Evolutionary conservation across 768 basidiomycete genomes (phyloP).

Genomic region (Collybia nuda): DNA sequence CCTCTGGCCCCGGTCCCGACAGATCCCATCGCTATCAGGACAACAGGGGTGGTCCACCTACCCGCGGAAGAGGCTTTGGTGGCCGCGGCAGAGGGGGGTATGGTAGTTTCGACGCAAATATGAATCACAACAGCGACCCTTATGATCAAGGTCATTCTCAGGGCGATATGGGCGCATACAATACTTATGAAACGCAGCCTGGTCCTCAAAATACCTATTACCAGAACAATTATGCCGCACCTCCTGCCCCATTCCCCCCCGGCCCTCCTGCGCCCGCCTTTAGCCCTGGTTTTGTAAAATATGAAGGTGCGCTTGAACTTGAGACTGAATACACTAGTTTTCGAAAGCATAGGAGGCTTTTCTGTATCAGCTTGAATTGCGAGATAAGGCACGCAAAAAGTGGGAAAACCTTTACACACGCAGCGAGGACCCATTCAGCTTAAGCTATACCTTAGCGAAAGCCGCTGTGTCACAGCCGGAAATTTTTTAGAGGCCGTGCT

Average conservation of each 20-base stretch:
- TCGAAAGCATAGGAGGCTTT: constrained; percentile 39
- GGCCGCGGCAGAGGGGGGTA: constrained; percentile 56
- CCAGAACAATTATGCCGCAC: constrained; percentile 63
- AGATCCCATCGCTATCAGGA: constrained; percentile 63
- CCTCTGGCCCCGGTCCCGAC: constrained; percentile 69
- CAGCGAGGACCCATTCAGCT: constrained; percentile 38
- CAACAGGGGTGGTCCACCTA: constrained; percentile 49
- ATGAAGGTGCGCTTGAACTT: constrained; percentile 87
- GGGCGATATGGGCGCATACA: constrained; percentile 65
- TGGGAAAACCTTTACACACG: constrained; percentile 29
- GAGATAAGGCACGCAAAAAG: constrained; percentile 52
- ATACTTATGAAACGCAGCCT: constrained; percentile 59
- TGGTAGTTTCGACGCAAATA: constrained; percentile 53
- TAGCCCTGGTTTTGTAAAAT: constrained; percentile 61
- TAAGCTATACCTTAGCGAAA: constrained; percentile 48
- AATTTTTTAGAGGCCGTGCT: constrained; percentile 4
- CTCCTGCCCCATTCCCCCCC: constrained; percentile 49
- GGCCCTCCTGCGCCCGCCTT: constrained; percentile 41
- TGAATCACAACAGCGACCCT: constrained; percentile 42
- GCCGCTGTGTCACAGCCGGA: constrained; percentile 24
- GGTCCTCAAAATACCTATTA: constrained; percentile 63
- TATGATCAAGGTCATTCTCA: constrained; percentile 71
- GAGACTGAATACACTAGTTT: constrained; percentile 50
- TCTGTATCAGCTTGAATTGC: constrained; percentile 31
- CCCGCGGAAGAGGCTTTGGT: constrained; percentile 40